A percentile compares a stretch with the other conserved stretches of the same genome.
Conservation (phyloP, 208 protist genomes). For the Leishmania lainsoni region DNA sequence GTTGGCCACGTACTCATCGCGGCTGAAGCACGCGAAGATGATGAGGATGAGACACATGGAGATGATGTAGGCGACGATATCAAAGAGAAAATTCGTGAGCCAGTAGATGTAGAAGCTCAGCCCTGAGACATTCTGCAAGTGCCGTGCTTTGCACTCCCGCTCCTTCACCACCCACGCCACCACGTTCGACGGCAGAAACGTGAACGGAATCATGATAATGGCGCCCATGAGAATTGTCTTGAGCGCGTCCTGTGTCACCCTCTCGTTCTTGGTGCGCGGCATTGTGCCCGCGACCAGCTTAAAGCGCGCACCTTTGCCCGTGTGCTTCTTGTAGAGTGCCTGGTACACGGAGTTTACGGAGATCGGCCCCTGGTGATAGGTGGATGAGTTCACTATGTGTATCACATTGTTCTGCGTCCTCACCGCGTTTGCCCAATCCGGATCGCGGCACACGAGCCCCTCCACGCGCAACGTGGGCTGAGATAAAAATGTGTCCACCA, state of each 20-base stretch:
- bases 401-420: slow-evolving; percentile 53
- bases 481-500: slow-evolving; percentile 33
- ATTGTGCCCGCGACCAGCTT: slow-evolving; percentile 30
- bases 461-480: slow-evolving; percentile 19
- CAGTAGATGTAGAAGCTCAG: slow-evolving; percentile 72
- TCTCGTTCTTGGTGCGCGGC: slow-evolving; percentile 38
- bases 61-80: slow-evolving; percentile 47
- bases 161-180: slow-evolving; percentile 85
- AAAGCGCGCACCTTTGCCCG: slow-evolving; percentile 13
- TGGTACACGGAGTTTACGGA: slow-evolving; percentile 35
- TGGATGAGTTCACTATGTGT: slow-evolving; percentile 37
- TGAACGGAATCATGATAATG: slow-evolving; percentile 40
- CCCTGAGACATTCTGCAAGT: slow-evolving; percentile 82
- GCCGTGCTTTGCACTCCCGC: slow-evolving; percentile 68
- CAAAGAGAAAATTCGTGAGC: slow-evolving; percentile 62
- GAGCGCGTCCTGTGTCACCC: slow-evolving; percentile 30
- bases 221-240: slow-evolving; percentile 31
- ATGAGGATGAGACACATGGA: slow-evolving; percentile 43
- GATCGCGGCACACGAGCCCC: slow-evolving; percentile 28
- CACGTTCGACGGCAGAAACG: slow-evolving; percentile 59
- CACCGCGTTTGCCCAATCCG: slow-evolving; percentile 17
- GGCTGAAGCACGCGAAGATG: slow-evolving; percentile 48
- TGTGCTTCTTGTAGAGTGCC: slow-evolving; percentile 27
- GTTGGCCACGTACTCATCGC: slow-evolving; percentile 43
- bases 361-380: slow-evolving; percentile 40